These are phyloP conservation scores for Cyberlindnera mycetangii DNA, from an alignment of 805 yeast genomes.

Conservation along the genomic window DNA sequence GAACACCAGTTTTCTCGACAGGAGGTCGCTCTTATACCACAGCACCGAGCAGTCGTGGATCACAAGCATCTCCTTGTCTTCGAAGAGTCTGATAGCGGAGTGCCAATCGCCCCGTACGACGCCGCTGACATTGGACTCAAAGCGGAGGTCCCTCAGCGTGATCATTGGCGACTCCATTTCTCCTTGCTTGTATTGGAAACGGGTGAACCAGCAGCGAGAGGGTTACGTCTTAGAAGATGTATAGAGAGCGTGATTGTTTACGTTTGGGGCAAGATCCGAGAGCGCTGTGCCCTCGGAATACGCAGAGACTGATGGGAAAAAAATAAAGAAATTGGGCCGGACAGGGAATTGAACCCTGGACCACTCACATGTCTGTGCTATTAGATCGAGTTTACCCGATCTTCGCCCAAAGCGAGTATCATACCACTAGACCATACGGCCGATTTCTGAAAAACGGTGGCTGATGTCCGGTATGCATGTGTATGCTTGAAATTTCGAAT, in stretches of 20 bases:
- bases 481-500: no score
- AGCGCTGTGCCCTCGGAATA: constrained; percentile 27
- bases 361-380: constrained; percentile 19
- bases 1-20: constrained; percentile 47
- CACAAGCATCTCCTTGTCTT: constrained; percentile 19
- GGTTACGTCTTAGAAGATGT: not conserved
- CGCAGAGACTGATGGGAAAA: constrained; percentile 3
- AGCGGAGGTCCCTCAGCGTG: constrained; percentile 9
- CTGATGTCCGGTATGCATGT: no score
- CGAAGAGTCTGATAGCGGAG: constrained; percentile 6
- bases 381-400: constrained; percentile 14
- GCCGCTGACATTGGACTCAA: constrained; percentile 10
- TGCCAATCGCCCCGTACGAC: constrained; percentile 1
- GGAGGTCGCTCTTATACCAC: constrained; percentile 48
- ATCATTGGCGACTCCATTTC: constrained; percentile 12
- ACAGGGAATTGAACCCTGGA: constrained; percentile 23
- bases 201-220: no score
- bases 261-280: no score
- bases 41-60: constrained; percentile 19
- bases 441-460: constrained; percentile 10
- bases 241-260: no score
- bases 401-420: constrained; percentile 33
- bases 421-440: constrained; percentile 33
- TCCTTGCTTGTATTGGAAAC: no score
- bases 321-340: constrained; percentile 15